Conservation (phyloP, 176 grass and related monocot species). For the Otatea glauca region DNA sequence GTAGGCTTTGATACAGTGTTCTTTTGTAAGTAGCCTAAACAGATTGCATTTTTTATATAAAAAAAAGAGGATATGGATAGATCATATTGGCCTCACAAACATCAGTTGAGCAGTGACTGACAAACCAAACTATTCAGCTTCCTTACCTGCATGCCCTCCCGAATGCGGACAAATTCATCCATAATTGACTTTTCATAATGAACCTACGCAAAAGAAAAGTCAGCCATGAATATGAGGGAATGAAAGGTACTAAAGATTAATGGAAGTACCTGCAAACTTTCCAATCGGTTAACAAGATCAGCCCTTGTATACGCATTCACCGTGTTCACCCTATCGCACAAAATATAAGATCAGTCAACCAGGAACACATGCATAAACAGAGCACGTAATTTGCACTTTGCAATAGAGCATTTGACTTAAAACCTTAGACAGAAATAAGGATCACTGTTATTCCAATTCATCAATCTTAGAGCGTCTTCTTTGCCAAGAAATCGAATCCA, state of each 20-base stretch:
- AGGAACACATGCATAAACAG: conserved; percentile 33
- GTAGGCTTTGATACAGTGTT: conserved; percentile 4
- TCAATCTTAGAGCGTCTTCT: conserved; percentile 86
- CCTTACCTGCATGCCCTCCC: conserved; percentile 81
- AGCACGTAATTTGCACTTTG: conserved; percentile 42
- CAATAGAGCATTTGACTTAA: conserved; percentile 30
- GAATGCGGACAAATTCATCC: conserved; percentile 79
- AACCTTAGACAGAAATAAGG: conserved; percentile 91
- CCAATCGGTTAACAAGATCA: conserved; percentile 70
- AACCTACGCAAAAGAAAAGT: conserved; percentile 63
- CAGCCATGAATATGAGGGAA: conserved; percentile 1
- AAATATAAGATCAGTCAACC: conserved; percentile 35
- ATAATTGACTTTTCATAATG: conserved; percentile 69
- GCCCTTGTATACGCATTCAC: conserved; percentile 78
- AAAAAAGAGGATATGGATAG: not conserved
- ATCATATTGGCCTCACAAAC: not conserved
- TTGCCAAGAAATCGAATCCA: conserved; percentile 78
- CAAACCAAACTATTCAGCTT: conserved; percentile 36
- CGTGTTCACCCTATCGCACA: conserved; percentile 75
- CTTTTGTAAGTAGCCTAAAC: conserved; percentile 3
- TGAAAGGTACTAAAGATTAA: conserved; percentile 39
- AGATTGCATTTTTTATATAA: not conserved
- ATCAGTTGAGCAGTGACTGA: not conserved
- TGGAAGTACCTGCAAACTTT: conserved; percentile 72
- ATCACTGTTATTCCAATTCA: conserved; percentile 93